Evolutionary conservation across 2,329 filamentous ascomycete genomes (phyloP).

Genomic region (Penicillium sp.): DNA sequence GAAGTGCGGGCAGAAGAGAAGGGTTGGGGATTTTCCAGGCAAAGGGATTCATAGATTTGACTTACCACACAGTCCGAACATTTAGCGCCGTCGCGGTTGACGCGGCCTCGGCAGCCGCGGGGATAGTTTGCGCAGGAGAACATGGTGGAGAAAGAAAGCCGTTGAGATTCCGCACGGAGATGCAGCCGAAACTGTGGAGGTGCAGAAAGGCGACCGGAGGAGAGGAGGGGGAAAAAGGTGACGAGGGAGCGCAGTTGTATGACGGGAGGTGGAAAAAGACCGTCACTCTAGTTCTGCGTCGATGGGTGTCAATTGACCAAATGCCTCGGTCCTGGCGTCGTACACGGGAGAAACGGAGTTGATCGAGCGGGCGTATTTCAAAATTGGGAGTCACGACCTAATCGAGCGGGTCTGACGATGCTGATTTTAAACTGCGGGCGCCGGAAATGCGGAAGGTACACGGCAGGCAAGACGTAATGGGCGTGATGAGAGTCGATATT

Average conservation of each 20-base stretch:
- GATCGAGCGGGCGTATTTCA: not conserved
- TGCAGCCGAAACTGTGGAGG: conserved; percentile 1
- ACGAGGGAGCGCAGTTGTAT: too few species aligned
- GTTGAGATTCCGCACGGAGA: not conserved
- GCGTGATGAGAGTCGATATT: not conserved
- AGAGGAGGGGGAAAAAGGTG: not conserved
- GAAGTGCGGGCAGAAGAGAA: too few species aligned
- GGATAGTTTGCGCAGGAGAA: conserved; percentile 45
- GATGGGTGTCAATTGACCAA: too few species aligned
- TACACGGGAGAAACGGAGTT: too few species aligned
- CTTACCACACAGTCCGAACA: conserved; percentile 43
- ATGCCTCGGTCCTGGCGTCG: too few species aligned
- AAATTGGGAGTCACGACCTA: not conserved
- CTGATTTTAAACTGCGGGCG: not conserved
- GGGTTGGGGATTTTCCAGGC: not conserved
- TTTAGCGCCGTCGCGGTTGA: conserved; percentile 38
- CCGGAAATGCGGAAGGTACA: not conserved
- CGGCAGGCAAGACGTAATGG: not conserved
- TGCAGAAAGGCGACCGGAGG: not conserved
- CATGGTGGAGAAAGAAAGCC: conserved; percentile 26
- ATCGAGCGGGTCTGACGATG: not conserved
- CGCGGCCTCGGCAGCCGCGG: conserved; percentile 44
- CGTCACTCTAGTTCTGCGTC: too few species aligned
- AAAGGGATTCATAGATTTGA: conserved; percentile 5
- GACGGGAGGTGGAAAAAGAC: too few species aligned